Evolutionary conservation across 169 alveolate genomes (phyloP).

Genomic region (Eimeria maxima): DNA sequence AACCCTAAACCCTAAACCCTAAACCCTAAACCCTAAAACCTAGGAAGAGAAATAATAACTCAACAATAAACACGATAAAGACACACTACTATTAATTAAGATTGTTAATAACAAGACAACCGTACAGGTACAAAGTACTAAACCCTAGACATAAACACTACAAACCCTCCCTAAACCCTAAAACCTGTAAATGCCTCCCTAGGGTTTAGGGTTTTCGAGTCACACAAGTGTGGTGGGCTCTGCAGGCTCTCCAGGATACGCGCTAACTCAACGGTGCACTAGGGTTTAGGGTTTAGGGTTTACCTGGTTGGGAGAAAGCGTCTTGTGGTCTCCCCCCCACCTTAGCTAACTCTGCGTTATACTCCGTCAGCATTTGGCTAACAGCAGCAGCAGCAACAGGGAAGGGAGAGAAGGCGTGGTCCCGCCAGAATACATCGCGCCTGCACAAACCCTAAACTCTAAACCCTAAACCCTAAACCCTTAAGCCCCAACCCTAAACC

Average conservation of each 20-base stretch:
- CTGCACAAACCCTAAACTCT: slow-evolving; percentile 41
- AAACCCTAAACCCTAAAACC: not conserved
- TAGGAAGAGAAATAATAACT: no score
- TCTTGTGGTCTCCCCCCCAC: not conserved
- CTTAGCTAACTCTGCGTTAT: slow-evolving; percentile 73
- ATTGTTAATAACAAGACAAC: no score
- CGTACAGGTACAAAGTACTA: not conserved
- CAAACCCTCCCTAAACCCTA: no score
- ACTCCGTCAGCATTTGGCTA: slow-evolving; percentile 85
- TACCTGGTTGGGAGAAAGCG: slow-evolving; percentile 46
- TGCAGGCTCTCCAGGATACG: no score
- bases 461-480: slow-evolving; percentile 58
- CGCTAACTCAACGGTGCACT: no score
- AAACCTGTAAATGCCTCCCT: not conserved
- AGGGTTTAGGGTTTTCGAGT: slow-evolving; percentile 28
- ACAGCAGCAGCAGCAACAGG: slow-evolving; percentile 86
- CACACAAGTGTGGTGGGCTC: no score
- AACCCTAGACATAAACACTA: not conserved
- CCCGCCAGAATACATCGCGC: slow-evolving; percentile 85
- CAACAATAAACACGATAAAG: no score
- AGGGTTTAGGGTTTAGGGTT: slow-evolving; percentile 46
- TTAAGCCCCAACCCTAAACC: slow-evolving; percentile 31
- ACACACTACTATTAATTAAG: no score
- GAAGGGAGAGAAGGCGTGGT: slow-evolving; percentile 85
- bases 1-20: slow-evolving; percentile 52